These are phyloP conservation scores for Kwoniella newhampshirensis DNA, from an alignment of 768 basidiomycete genomes.

Conservation along the genomic window DNA sequence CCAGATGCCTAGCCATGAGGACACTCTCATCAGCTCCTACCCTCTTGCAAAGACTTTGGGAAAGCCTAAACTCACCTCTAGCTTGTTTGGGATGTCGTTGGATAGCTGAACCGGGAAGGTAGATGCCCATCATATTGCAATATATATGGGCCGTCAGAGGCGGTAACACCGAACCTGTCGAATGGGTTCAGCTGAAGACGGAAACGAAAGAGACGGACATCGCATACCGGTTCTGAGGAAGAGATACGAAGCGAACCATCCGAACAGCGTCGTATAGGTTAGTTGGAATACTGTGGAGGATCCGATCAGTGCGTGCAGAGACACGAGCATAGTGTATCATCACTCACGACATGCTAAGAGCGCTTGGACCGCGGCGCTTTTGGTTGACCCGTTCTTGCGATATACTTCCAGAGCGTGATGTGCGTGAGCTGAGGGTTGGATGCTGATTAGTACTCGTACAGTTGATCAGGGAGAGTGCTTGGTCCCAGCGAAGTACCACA, in stretches of 20 bases:
- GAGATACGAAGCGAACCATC: slow-evolving; percentile 79
- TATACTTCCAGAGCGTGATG: slow-evolving; percentile 91
- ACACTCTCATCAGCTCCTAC: too few relatives aligned
- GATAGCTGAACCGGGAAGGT: slow-evolving; percentile 65
- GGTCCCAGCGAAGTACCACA: neutral
- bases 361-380: slow-evolving; percentile 66
- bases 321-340: slow-evolving; percentile 27
- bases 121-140: slow-evolving; percentile 93
- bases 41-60: slow-evolving; percentile 10
- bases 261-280: slow-evolving; percentile 87
- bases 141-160: slow-evolving; percentile 79
- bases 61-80: slow-evolving; percentile 56
- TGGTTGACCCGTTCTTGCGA: slow-evolving; percentile 68
- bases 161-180: slow-evolving; percentile 65
- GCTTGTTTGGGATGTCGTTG: slow-evolving; percentile 59
- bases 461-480: neutral
- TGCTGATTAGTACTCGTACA: neutral
- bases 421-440: slow-evolving; percentile 66
- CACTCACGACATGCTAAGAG: slow-evolving; percentile 54
- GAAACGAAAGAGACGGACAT: neutral
- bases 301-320: neutral
- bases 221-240: slow-evolving; percentile 72
- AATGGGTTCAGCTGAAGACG: neutral
- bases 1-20: slow-evolving; percentile 58
- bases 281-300: slow-evolving; percentile 74